These are phyloP conservation scores for Arthromyces matolae DNA, from an alignment of 768 basidiomycete species.

Conservation along the genomic window DNA sequence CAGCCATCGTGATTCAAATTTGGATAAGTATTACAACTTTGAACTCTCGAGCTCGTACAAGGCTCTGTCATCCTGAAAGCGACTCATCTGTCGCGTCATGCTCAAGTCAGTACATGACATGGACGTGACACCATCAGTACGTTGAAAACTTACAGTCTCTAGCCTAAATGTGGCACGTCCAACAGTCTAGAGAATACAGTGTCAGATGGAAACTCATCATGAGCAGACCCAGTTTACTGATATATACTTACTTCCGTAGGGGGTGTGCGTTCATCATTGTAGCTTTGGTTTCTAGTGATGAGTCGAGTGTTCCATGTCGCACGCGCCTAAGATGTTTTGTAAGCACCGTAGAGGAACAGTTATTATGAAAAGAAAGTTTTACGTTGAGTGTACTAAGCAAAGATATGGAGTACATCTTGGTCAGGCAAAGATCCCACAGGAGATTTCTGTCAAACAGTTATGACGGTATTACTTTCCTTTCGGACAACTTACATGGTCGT, in stretches of 20 bases:
- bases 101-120: neutral
- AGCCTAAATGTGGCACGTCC: neutral
- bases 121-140: neutral
- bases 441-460: conserved; percentile 34
- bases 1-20: neutral
- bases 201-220: neutral
- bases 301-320: neutral
- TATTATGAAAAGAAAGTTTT: conserved; percentile 13
- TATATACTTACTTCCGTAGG: too few species aligned
- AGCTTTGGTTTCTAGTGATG: neutral
- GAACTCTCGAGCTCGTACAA: neutral
- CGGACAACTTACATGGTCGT: conserved; percentile 32
- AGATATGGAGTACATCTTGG: conserved; percentile 44
- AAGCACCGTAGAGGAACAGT: neutral
- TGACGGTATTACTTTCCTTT: neutral
- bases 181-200: neutral
- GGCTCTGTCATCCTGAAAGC: neutral
- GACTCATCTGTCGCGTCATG: neutral
- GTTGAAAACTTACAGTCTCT: neutral
- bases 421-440: conserved; percentile 42
- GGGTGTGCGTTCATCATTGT: too few species aligned
- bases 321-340: neutral
- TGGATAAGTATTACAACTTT: neutral
- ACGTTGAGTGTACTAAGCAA: conserved; percentile 44
- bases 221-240: neutral